A percentile compares a stretch with the other conserved stretches of the same genome.
Evolutionary conservation across 805 yeast species (phyloP).

Genomic region (Barnettozyma pratensis): DNA sequence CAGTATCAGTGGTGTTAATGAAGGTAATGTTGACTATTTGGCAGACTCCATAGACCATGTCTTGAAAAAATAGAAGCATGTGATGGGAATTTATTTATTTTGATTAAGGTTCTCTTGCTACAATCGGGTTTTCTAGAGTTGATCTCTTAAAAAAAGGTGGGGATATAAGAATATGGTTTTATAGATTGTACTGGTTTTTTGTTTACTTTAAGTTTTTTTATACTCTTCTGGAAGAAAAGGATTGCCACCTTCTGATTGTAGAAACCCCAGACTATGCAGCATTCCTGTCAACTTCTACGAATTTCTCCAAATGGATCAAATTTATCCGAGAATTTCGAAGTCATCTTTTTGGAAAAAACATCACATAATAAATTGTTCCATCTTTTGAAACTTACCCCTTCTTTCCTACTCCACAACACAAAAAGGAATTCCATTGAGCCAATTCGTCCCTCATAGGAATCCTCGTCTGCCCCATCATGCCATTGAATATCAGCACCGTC

Average conservation of each 20-base stretch:
- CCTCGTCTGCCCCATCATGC: slow-evolving; percentile 1
- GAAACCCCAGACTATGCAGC: too few relatives aligned
- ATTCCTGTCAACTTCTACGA: too few relatives aligned
- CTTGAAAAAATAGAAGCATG: slow-evolving; percentile 31
- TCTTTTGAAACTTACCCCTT: too few relatives aligned
- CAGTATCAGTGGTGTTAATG: slow-evolving; percentile 84
- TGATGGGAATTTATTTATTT: background rate
- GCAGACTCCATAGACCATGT: slow-evolving; percentile 51
- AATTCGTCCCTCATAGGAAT: too few relatives aligned
- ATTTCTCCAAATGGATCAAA: too few relatives aligned
- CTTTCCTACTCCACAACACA: too few relatives aligned
- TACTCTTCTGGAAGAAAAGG: background rate
- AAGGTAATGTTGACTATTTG: slow-evolving; percentile 69
- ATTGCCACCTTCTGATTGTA: too few relatives aligned
- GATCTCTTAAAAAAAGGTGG: background rate
- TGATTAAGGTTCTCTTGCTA: too few relatives aligned
- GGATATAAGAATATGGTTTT: background rate
- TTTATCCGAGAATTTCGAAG: too few relatives aligned
- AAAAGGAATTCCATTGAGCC: too few relatives aligned
- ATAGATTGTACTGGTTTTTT: background rate
- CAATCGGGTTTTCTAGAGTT: background rate
- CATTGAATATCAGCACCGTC: slow-evolving; percentile 27
- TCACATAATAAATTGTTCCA: too few relatives aligned
- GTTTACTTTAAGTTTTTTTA: background rate
- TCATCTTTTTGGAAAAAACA: too few relatives aligned